phyloP scores from a whole-genome alignment of 116 monocot genomes.

The Phalaenopsis hybrid region DNA sequence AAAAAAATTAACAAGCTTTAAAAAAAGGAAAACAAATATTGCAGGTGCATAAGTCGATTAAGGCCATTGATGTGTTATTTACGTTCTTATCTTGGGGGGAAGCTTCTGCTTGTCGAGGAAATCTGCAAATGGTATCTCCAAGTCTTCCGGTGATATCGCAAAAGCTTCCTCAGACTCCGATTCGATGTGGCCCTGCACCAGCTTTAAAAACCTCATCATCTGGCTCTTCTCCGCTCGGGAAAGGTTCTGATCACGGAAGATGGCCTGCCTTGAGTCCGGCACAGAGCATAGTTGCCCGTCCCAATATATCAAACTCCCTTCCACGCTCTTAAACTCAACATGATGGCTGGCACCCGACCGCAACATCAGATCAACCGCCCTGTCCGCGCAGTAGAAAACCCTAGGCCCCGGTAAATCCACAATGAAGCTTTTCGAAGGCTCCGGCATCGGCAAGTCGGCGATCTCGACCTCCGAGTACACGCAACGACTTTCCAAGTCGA shows the following conservation, averaged over 20 bases:
- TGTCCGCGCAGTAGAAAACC: conserved; percentile 77
- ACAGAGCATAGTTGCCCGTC: conserved; percentile 58
- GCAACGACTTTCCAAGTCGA: conserved; percentile 13
- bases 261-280: conserved; percentile 81
- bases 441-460: conserved; percentile 27
- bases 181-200: conserved; percentile 52
- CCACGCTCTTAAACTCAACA: conserved; percentile 90
- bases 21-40: background rate
- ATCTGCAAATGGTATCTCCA: conserved; percentile 62
- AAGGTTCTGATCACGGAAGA: conserved; percentile 69
- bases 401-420: conserved; percentile 68
- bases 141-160: conserved; percentile 42
- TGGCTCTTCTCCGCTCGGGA: conserved; percentile 63
- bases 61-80: conserved; percentile 2
- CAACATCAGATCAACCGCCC: conserved; percentile 59
- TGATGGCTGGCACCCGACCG: conserved; percentile 77
- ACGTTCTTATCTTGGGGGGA: conserved; percentile 69
- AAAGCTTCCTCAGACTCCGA: conserved; percentile 9
- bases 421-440: conserved; percentile 38
- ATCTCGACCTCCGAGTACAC: conserved; percentile 40
- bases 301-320: conserved; percentile 57
- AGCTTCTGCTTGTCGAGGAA: conserved; percentile 68
- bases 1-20: background rate
- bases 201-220: conserved; percentile 68
- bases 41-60: background rate